Evolutionary conservation across 176 grass and related monocot species (phyloP).

Genomic region (Carex scoparia): DNA sequence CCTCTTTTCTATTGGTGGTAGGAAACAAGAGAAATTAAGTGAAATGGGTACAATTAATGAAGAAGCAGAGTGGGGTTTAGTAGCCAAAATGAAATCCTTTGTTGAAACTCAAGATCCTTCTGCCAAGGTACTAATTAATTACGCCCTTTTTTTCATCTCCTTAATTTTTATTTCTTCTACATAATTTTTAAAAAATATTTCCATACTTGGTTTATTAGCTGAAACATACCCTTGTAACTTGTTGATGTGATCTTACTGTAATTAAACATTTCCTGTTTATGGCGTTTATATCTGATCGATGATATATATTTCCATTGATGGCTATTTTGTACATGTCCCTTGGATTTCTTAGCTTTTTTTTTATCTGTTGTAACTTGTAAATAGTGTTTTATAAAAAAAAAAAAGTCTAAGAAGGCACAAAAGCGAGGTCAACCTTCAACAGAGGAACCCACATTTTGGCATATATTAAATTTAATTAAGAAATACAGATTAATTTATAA

Average conservation of each 20-base stretch:
- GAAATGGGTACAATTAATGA: slow-evolving; percentile 10
- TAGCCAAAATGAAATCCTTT: slow-evolving; percentile 18
- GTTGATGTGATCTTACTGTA: background rate
- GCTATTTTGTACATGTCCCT: background rate
- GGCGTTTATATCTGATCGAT: background rate
- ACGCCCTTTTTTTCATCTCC: background rate
- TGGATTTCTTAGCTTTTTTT: background rate
- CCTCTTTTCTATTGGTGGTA: background rate
- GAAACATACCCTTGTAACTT: background rate
- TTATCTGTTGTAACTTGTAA: too few species aligned
- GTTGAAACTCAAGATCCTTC: slow-evolving; percentile 25
- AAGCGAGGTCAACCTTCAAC: too few species aligned
- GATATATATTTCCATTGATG: background rate
- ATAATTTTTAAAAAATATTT: background rate
- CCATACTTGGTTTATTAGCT: background rate
- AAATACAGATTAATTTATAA: background rate
- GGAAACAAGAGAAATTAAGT: background rate
- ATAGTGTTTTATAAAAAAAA: background rate
- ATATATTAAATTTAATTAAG: background rate
- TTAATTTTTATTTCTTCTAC: background rate
- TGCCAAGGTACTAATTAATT: slow-evolving; percentile 14
- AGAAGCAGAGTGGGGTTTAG: slow-evolving; percentile 18
- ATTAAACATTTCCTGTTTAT: background rate
- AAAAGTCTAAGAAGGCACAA: too few species aligned
- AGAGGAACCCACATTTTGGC: background rate